These are phyloP conservation scores for Suhomyces taliae DNA, from an alignment of 1,139 yeast species.

Conservation along the genomic window DNA sequence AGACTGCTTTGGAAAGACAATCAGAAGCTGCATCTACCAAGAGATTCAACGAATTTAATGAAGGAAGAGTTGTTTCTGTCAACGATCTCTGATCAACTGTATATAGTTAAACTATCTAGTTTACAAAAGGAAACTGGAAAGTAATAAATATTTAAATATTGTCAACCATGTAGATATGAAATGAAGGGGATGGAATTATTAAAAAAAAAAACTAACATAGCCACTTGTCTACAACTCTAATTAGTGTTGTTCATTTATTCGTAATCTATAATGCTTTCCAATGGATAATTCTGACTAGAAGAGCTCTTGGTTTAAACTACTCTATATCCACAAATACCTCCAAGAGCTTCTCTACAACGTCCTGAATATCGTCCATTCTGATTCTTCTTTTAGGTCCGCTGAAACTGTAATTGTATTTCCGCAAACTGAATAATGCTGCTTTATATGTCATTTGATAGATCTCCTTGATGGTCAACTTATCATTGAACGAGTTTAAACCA, in stretches of 20 bases:
- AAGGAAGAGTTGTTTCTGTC: constrained; percentile 12
- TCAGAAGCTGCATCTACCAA: constrained; percentile 34
- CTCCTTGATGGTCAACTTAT: constrained; percentile 39
- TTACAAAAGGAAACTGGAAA: too few relatives aligned
- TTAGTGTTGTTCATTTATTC: too few relatives aligned
- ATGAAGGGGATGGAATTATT: too few relatives aligned
- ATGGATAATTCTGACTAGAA: too few relatives aligned
- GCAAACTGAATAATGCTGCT: constrained; percentile 39
- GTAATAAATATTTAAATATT: too few relatives aligned
- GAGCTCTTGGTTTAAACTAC: neutral
- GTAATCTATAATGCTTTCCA: too few relatives aligned
- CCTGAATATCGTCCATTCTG: constrained; percentile 34
- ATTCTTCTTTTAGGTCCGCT: constrained; percentile 8
- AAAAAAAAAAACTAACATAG: too few relatives aligned
- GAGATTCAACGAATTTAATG: constrained; percentile 19
- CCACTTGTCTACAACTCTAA: too few relatives aligned
- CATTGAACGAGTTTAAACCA: constrained; percentile 27
- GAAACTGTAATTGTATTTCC: constrained; percentile 37
- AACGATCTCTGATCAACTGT: constrained; percentile 8
- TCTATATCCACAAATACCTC: constrained; percentile 36
- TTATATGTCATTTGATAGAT: constrained; percentile 45
- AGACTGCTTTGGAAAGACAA: constrained; percentile 30
- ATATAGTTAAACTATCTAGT: constrained; percentile 1
- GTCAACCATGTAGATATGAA: too few relatives aligned
- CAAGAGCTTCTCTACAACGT: constrained; percentile 36